phyloP scores from a whole-genome alignment of 257 asterid species.

The Capsicum rhomboideum region DNA sequence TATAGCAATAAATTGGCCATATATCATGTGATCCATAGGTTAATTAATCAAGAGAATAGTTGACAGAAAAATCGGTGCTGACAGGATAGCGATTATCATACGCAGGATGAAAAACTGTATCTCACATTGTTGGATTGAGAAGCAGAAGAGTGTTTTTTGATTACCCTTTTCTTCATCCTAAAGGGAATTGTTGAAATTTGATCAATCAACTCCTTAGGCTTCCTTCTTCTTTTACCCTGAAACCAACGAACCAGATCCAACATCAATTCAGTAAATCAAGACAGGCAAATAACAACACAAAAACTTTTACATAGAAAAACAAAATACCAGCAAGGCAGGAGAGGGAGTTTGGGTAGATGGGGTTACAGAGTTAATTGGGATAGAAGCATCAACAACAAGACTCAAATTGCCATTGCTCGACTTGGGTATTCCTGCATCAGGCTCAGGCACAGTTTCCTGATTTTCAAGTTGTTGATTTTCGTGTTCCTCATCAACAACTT shows the following conservation, averaged over 20 bases:
- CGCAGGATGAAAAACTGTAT: no score
- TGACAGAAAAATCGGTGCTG: not conserved
- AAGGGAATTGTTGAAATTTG: slow-evolving; percentile 43
- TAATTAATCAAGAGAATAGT: not conserved
- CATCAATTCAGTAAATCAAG: slow-evolving; percentile 16
- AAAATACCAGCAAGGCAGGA: slow-evolving; percentile 16
- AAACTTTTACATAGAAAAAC: not conserved
- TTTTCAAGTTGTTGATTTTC: slow-evolving; percentile 3
- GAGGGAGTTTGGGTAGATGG: slow-evolving; percentile 16
- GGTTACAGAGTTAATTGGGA: not conserved
- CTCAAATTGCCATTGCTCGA: slow-evolving; percentile 6
- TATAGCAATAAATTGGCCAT: not conserved
- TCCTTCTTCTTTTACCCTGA: slow-evolving; percentile 87
- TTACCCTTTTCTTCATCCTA: slow-evolving; percentile 41
- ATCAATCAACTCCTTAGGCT: slow-evolving; percentile 69
- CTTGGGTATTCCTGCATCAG: slow-evolving; percentile 3
- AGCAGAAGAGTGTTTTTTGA: not conserved
- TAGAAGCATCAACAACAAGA: slow-evolving; percentile 1
- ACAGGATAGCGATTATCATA: not conserved
- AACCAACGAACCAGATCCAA: slow-evolving; percentile 48
- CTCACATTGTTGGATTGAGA: slow-evolving; percentile 39
- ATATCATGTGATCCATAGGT: not conserved
- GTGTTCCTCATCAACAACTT: slow-evolving; percentile 9
- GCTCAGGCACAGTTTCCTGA: slow-evolving; percentile 9
- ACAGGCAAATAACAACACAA: not conserved